Base-by-base conservation (phyloP, 768 basidiomycete species). In the Auricularia sp. region DNA sequence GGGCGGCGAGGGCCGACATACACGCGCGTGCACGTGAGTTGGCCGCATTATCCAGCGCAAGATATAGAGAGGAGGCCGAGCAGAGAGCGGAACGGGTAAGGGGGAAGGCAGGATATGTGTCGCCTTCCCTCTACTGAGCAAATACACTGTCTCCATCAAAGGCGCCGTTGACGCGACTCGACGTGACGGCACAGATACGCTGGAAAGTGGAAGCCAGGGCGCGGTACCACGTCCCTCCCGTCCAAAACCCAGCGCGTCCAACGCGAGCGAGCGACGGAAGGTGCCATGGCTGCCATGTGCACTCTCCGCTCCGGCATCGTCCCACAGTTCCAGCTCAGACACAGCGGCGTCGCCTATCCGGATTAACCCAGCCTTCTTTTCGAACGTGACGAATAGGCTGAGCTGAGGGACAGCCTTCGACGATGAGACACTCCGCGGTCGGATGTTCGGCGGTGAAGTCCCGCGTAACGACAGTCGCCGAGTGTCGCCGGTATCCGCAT, bases 291-390 rank as follows among this genome's bases (percentile, higher is more conserved):
- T 29, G 29, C 36, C 42, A 43, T 62, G 34, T 33, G 53, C 35
- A 11, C 62, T 16, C 3, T 53, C 36, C 6, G 62, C 51, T 1
- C 51, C 63, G 10, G 62, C 67, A 4, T 68, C 61, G 12, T 82
- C 81, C 66, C 79, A 81, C 63, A 91, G 74, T 51, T 88, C 85
- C 33, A 93, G 79, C 72, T 93, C 91, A 39, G 87, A 84, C 6
- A 91, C 91, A 29, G 88, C 86, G 36, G 91, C 84, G 72, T 93
- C 91, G 4, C 84, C 83, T 29, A 93, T 72, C 23, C 91, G 87
- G 68, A 93, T 91, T 74, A 90, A 77, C n/a, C 85, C 83, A 2
- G 90, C 90, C 70, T 90, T 93, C 76, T 93, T 93, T 73, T 93
- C 91, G 71, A 93, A 93, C 29, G 86, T 77, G 64, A 90, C 84